Evolutionary conservation across 768 basidiomycete species (phyloP).

Genomic region (Lenzites betulinus): DNA sequence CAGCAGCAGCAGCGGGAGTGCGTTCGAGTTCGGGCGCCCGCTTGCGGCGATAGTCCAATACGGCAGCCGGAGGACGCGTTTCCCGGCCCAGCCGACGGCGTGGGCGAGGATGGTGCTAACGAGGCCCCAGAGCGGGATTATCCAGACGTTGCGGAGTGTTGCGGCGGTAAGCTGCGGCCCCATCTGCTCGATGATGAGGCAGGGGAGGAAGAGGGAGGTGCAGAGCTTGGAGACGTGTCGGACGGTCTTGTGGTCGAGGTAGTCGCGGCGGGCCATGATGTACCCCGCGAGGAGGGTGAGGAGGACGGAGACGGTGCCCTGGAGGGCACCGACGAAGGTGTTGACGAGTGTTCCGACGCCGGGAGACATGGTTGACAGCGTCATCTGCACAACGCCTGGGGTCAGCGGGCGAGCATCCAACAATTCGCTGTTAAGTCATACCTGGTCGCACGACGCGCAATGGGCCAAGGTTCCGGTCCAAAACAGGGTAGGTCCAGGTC

Average conservation of each 20-base stretch:
- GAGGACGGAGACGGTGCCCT: constrained; percentile 34
- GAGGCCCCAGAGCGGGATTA: constrained; percentile 33
- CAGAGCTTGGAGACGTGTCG: constrained; percentile 30
- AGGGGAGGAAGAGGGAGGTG: constrained; percentile 32
- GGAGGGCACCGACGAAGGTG: constrained; percentile 31
- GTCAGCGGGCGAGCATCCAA: no score
- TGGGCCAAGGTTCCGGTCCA: no score
- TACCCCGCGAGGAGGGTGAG: constrained; percentile 33
- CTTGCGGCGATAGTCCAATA: constrained; percentile 34
- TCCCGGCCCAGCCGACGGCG: constrained; percentile 30
- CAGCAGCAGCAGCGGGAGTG: constrained; percentile 33
- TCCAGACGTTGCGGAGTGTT: constrained; percentile 26
- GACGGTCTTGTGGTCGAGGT: constrained; percentile 28
- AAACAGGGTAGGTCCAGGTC: no score
- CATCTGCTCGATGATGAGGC: constrained; percentile 34
- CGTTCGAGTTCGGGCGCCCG: constrained; percentile 33
- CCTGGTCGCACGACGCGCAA: no score
- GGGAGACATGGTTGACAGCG: constrained; percentile 10
- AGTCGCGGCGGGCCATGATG: constrained; percentile 21
- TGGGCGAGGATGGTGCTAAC: constrained; percentile 30
- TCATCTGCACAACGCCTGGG: not conserved
- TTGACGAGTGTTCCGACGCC: constrained; percentile 11
- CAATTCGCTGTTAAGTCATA: no score
- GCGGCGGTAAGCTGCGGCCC: constrained; percentile 31
- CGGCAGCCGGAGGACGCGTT: constrained; percentile 24